Base-by-base conservation (phyloP, 78 protist species). In the Dictyostelium purpureum region DNA sequence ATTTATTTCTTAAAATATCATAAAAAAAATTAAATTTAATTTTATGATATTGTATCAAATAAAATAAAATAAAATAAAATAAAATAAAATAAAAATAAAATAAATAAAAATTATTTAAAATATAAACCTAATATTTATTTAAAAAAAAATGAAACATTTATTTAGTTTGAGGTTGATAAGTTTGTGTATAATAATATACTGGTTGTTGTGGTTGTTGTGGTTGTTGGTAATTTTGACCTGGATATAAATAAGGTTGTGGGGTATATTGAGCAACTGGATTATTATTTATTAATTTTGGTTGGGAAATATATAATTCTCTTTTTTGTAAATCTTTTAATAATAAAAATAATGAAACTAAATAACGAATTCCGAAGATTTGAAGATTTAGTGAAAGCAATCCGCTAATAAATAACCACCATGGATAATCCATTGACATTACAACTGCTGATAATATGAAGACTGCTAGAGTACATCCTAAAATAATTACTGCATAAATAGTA, bases 1-100 rank as follows among this genome's bases (percentile, higher is more conserved):
- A 28, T 73, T 66, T 73, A 70, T 43, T 85, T 73, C 43, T 85
- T 85, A 59, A 47, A 28, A 24, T 85, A 82, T 40, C 90, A 82
- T 47, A 59, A 59, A 66, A 33, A 40, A 67, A 2, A 10, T 6
- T 37, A n/a, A 0, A 40, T 59, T 59, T 49, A 49, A 14, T 49
- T 49, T 14, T 49, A 7, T 49, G 7, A 49, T 49, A 7, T 49
- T 49, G 54, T n/a, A 21, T 19, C 18, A 66, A 40, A 38, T 2
- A 38, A 21, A 21, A 38, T 6, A 1, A 21, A 37, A 18, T 26
- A 21, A 38, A 12, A 28, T 24, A 37, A 37, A 35, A 38, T 9
- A 19, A 33, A 65, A 35, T 12, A 18, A 1, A 31, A 37, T 35
- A 66, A 35, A 37, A 19, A 3, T 33, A 63, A 9, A n/a, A 7